phyloP scores from a whole-genome alignment of 441 rosid genomes.

The Croton laevigatus region DNA sequence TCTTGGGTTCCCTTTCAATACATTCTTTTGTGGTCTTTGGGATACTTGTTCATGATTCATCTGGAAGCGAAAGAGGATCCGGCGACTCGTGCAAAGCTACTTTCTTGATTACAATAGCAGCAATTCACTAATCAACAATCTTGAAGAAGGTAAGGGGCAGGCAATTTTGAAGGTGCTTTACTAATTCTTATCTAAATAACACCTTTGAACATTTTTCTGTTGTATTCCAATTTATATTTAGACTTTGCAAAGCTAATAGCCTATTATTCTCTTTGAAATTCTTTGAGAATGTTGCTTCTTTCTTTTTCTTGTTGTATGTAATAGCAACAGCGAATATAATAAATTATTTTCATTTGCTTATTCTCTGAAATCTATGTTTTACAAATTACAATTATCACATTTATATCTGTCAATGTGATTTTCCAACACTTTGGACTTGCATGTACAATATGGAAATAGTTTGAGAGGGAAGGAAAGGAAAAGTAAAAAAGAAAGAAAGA shows the following conservation, averaged over 20 bases:
- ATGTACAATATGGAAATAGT: not conserved
- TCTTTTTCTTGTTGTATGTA: not conserved
- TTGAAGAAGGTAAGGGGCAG: not conserved
- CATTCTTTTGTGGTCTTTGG: slow-evolving; percentile 71
- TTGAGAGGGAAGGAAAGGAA: not conserved
- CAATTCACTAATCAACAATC: slow-evolving; percentile 14
- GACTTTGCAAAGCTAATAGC: not conserved
- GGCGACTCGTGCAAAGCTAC: slow-evolving; percentile 57
- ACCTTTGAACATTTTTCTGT: not conserved
- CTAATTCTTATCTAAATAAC: slow-evolving; percentile 3
- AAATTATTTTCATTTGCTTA: not conserved
- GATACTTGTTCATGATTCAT: slow-evolving; percentile 63
- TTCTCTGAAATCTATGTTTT: not conserved
- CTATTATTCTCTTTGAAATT: not conserved
- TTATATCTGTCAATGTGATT: not conserved
- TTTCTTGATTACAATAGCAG: slow-evolving; percentile 34
- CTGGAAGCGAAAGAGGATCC: slow-evolving; percentile 70
- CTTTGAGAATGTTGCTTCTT: not conserved
- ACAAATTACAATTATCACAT: slow-evolving; percentile 2
- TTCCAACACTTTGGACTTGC: not conserved
- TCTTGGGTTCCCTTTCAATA: slow-evolving; percentile 82
- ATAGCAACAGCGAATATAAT: no score
- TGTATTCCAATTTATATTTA: not conserved
- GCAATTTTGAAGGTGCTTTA: slow-evolving; percentile 12
- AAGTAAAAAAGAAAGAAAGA: not conserved